Conservation (phyloP, 352 stramenopile genomes). For the Lagenidium giganteum region DNA sequence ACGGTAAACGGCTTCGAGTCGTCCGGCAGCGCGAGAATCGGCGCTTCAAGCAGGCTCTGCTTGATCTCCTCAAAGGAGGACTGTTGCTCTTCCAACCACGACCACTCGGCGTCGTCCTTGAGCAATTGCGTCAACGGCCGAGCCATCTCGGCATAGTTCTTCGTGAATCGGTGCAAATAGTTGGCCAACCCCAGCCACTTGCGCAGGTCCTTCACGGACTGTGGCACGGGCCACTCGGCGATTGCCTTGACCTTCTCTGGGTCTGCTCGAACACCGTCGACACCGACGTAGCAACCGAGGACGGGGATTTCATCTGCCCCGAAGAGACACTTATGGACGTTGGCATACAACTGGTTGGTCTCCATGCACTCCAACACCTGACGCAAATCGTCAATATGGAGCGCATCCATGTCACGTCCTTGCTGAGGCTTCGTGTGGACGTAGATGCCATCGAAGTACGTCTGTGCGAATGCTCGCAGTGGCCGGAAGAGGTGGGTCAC, state of each 20-base stretch:
- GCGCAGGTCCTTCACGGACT: conserved; percentile 2
- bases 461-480: conserved; percentile 9
- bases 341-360: conserved; percentile 16
- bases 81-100: conserved; percentile 2
- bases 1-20: conserved; percentile 10
- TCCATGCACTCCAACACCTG: conserved; percentile 16
- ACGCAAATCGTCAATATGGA: conserved; percentile 14
- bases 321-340: conserved; percentile 24
- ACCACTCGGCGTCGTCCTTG: conserved; percentile 13
- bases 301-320: conserved; percentile 18
- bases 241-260: conserved; percentile 12
- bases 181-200: conserved; percentile 11
- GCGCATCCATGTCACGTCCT: background rate
- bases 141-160: conserved; percentile 10
- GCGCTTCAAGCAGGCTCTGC: conserved; percentile 8
- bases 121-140: conserved; percentile 6
- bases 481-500: conserved; percentile 18
- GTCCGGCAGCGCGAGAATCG: conserved; percentile 5
- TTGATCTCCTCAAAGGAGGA: conserved; percentile 10
- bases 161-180: conserved; percentile 6
- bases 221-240: conserved; percentile 1
- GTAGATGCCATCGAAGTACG: conserved; percentile 30
- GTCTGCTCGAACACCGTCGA: conserved; percentile 12
- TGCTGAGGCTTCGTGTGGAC: conserved; percentile 11
- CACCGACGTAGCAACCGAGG: conserved; percentile 17